phyloP scores from a whole-genome alignment of 495 filamentous ascomycete genomes.

The Penicillium chermesinum region DNA sequence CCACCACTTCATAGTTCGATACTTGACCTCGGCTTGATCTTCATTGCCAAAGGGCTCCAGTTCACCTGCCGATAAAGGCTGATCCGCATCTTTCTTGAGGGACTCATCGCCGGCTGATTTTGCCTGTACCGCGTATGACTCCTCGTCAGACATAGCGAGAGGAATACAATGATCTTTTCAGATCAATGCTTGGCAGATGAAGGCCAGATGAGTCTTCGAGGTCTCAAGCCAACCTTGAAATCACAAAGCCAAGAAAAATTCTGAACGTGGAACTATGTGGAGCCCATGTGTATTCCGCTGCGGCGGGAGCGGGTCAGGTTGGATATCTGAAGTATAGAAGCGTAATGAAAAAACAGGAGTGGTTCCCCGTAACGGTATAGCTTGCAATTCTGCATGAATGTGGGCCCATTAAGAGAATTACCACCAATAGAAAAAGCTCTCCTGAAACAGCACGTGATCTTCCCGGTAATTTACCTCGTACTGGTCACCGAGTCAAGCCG shows the following conservation, averaged over 20 bases:
- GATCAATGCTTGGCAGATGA: neutral
- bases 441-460: too few relatives aligned
- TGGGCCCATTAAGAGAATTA: neutral
- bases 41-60: conserved; percentile 43
- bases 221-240: conserved; percentile 9
- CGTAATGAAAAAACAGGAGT: neutral
- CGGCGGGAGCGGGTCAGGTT: neutral
- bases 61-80: conserved; percentile 14
- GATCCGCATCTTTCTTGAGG: conserved; percentile 14
- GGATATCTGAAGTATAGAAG: neutral
- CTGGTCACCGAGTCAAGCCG: too few relatives aligned
- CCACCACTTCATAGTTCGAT: conserved; percentile 45
- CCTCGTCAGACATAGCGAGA: conserved; percentile 17
- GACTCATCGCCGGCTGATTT: conserved; percentile 9
- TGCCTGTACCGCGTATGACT: conserved; percentile 12
- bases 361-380: neutral
- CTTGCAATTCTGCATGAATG: neutral
- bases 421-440: too few relatives aligned
- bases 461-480: too few relatives aligned
- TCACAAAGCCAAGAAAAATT: conserved; percentile 20
- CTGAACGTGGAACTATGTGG: conserved; percentile 16
- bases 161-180: conserved; percentile 1
- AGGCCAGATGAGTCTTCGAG: conserved; percentile 6
- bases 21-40: conserved; percentile 35
- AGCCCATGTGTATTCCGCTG: neutral